These are phyloP conservation scores for Sambucus nigra DNA, from an alignment of 129 eudicot genomes.

Conservation along the genomic window DNA sequence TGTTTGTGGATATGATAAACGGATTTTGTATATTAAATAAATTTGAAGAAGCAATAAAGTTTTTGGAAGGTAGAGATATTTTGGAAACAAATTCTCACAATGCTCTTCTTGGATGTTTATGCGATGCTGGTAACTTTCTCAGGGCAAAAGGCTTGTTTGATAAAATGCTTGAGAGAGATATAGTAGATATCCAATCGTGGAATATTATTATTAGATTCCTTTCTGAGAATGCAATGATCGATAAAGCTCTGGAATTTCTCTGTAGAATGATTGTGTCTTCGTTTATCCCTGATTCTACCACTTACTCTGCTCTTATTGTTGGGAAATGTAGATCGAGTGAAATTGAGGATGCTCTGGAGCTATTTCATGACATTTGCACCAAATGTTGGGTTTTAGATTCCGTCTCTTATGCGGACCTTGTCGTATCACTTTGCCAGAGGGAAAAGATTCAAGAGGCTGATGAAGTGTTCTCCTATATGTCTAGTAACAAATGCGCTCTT, in stretches of 20 bases:
- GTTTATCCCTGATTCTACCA: constrained; percentile 34
- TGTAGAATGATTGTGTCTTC: constrained; percentile 59
- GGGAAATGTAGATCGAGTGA: constrained; percentile 50
- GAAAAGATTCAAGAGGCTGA: constrained; percentile 43
- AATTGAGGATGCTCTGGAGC: constrained; percentile 36
- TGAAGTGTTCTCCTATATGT: constrained; percentile 50
- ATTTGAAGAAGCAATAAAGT: constrained; percentile 30
- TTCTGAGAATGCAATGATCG: constrained; percentile 19
- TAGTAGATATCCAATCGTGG: constrained; percentile 43
- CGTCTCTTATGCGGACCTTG: constrained; percentile 32
- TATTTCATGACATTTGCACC: constrained; percentile 32
- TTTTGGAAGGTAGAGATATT: constrained; percentile 39
- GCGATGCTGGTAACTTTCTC: constrained; percentile 19
- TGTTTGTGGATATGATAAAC: constrained; percentile 36
- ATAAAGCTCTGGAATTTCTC: constrained; percentile 33
- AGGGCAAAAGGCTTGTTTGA: constrained; percentile 35
- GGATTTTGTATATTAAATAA: constrained; percentile 41
- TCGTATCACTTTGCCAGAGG: constrained; percentile 40
- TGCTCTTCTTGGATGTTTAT: constrained; percentile 46
- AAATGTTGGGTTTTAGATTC: constrained; percentile 45
- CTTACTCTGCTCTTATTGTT: constrained; percentile 57
- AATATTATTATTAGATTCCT: constrained; percentile 45
- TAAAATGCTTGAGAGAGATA: constrained; percentile 38
- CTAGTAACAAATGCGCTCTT: constrained; percentile 27
- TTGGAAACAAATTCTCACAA: constrained; percentile 24